phyloP scores from a whole-genome alignment of 1,284 basidiomycete species.

The Amylostereum chailletii region DNA sequence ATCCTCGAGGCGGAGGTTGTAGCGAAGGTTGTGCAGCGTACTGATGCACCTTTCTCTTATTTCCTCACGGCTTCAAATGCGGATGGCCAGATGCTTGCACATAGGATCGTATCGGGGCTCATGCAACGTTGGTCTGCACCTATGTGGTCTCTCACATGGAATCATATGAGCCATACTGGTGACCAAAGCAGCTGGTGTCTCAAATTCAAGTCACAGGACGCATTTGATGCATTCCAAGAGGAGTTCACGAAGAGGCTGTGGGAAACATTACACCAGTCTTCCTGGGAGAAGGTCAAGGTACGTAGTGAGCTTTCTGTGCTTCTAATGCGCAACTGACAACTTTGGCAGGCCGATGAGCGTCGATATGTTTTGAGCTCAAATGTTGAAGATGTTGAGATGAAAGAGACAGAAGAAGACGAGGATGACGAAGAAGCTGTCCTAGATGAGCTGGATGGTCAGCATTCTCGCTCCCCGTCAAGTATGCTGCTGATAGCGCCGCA shows the following conservation, averaged over 20 bases:
- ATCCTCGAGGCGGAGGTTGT: constrained; percentile 65
- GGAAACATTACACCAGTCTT: constrained; percentile 72
- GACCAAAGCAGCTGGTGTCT: constrained; percentile 79
- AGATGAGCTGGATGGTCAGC: constrained; percentile 44
- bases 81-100: constrained; percentile 45
- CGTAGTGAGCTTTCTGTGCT: constrained; percentile 7
- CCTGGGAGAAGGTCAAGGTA: constrained; percentile 82
- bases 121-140: constrained; percentile 64
- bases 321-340: constrained; percentile 15
- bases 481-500: neutral
- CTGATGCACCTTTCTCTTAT: constrained; percentile 40
- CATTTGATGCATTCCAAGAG: constrained; percentile 58
- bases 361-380: constrained; percentile 66
- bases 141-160: constrained; percentile 79
- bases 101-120: constrained; percentile 63
- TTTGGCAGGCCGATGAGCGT: constrained; percentile 61
- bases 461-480: too few relatives aligned
- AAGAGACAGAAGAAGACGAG: constrained; percentile 63
- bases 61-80: constrained; percentile 55
- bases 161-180: constrained; percentile 55
- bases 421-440: constrained; percentile 72
- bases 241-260: constrained; percentile 71
- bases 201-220: constrained; percentile 52
- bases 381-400: constrained; percentile 81
- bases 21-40: constrained; percentile 58